phyloP scores from a whole-genome alignment of 345 rosid species.

The Eucalyptus cloeziana region DNA sequence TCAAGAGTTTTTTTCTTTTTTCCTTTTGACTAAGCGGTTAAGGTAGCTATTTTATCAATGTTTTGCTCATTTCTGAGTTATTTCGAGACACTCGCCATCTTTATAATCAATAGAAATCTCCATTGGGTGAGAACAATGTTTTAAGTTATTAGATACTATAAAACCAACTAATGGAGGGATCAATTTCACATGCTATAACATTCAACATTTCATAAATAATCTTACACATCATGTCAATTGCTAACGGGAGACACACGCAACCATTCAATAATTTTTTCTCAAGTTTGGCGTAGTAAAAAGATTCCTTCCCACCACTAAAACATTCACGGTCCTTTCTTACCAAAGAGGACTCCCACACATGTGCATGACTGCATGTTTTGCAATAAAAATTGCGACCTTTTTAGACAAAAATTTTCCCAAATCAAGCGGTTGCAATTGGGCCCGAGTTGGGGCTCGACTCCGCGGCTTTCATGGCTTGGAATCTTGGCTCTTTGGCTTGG shows the following conservation, averaged over 20 bases:
- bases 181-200: background rate
- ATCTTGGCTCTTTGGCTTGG: constrained; percentile 89
- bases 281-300: background rate
- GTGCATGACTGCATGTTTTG: background rate
- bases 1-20: background rate
- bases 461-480: constrained; percentile 75
- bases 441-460: constrained; percentile 3
- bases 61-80: background rate
- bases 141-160: background rate
- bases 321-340: background rate
- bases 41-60: background rate
- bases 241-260: background rate
- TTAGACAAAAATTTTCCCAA: background rate
- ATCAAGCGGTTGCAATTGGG: constrained; percentile 19
- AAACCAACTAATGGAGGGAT: background rate
- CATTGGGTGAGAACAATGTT: background rate
- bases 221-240: background rate
- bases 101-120: background rate
- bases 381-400: background rate
- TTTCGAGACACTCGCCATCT: background rate
- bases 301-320: background rate
- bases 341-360: background rate
- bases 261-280: background rate
- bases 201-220: background rate
- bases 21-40: background rate